These are phyloP conservation scores for Ulmus americana DNA, from an alignment of 331 rosid species.

Conservation along the genomic window DNA sequence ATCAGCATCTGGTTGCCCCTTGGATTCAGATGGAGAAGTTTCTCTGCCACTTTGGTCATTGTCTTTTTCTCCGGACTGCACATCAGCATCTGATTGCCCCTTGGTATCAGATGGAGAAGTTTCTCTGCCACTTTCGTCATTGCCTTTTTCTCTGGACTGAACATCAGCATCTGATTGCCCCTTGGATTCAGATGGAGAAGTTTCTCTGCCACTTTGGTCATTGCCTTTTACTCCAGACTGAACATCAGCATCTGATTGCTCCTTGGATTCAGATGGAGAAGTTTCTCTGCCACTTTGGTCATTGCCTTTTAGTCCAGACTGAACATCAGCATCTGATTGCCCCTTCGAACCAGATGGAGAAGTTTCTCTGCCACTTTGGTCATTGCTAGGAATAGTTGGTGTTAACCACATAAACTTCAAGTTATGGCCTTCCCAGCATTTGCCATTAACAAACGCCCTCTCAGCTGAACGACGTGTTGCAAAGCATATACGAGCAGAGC, in stretches of 20 bases:
- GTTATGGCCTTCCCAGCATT: slow-evolving; percentile 68
- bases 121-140: slow-evolving; percentile 36
- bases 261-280: too few species aligned
- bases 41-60: too few species aligned
- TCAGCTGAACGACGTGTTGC: slow-evolving; percentile 70
- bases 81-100: slow-evolving; percentile 30
- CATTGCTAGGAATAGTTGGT: slow-evolving; percentile 35
- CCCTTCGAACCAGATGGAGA: slow-evolving; percentile 46
- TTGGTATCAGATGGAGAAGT: slow-evolving; percentile 42
- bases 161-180: too few species aligned
- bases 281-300: too few species aligned
- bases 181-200: too few species aligned
- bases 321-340: slow-evolving; percentile 20
- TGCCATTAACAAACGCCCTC: slow-evolving; percentile 63
- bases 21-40: too few species aligned
- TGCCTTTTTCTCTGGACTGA: neutral
- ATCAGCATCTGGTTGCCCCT: too few species aligned
- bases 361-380: slow-evolving; percentile 36
- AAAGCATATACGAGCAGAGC: slow-evolving; percentile 45
- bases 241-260: too few species aligned
- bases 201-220: too few species aligned
- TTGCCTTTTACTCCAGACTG: too few species aligned
- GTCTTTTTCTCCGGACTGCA: too few species aligned
- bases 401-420: slow-evolving; percentile 65
- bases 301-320: too few species aligned